Base-by-base conservation (phyloP, 2,329 filamentous ascomycete genomes). In the Exophiala sideris region DNA sequence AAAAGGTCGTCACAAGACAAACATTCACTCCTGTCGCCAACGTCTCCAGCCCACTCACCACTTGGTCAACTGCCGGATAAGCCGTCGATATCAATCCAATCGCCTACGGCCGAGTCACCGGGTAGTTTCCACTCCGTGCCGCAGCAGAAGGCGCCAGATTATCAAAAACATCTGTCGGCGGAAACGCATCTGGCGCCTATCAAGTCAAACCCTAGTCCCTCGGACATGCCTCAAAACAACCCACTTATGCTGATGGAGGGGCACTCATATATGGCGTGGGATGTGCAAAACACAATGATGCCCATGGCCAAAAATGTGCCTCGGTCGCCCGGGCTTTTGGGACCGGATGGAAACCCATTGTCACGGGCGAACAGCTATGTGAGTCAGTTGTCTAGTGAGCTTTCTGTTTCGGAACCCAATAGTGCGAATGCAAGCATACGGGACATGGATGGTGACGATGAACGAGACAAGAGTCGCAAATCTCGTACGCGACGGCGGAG, bases 41-140 rank as follows among this genome's bases (percentile, higher is more conserved):
- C 47, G 5, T 48, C 54, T 41, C 50, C 45, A 12, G 49, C 48
- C 20, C 51, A 60, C 33, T 60, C 58, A 20, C 52, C 58, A 2
- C 36, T 56, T 34, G 41, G 56, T 12, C 56, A 49, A 48, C 45
- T 45, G 39, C 56, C 50, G 45, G 56, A 53, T 45, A 47, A 42
- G 38, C 61, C 51, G 7, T 54, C 45, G 9, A 54, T 60, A 21
- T 50, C 54, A 18, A 33, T 58, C 5, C 55, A 54, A 11, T 60
- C 59, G 11, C 89, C 73, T 96, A 91, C 67, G 96, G 94, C 69
- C 96, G 97, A 76, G 96, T 97, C 70, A 11, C 87, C 87, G 91
- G 92, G 71, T 96, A 97, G 65, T 96, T 88, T 63, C 92, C 92
- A 67, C 91, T 85, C 68, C 85, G 82, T 72, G 85, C 89, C 60